These are phyloP conservation scores for Excoecaria agallocha DNA, from an alignment of 345 rosid species.

Conservation along the genomic window DNA sequence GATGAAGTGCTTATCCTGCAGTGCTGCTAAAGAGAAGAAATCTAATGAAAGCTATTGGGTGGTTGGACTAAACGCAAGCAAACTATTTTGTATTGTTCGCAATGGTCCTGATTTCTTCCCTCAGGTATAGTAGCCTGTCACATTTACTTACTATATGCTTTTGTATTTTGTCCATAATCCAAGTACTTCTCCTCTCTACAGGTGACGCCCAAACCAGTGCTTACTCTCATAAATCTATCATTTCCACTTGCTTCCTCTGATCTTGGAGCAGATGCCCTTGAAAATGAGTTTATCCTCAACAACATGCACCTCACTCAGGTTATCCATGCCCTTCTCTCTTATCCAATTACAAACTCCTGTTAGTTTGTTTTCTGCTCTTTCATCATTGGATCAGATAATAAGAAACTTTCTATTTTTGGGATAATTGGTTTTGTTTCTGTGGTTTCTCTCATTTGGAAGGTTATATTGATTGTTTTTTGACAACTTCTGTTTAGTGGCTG, in stretches of 20 bases:
- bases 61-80: slow-evolving; percentile 71
- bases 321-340: not conserved
- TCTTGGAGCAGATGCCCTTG: slow-evolving; percentile 85
- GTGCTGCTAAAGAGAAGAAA: slow-evolving; percentile 62
- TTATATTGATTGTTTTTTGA: slow-evolving; percentile 1
- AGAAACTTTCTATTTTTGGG: not conserved
- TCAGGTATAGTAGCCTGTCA: slow-evolving; percentile 44
- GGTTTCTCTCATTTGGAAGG: not conserved
- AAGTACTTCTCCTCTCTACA: slow-evolving; percentile 29
- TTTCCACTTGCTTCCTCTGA: slow-evolving; percentile 90
- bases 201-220: slow-evolving; percentile 91
- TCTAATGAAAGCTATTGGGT: slow-evolving; percentile 81
- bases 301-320: slow-evolving; percentile 69
- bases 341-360: not conserved
- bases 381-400: not conserved
- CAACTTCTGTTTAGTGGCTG: not conserved
- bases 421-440: slow-evolving; percentile 5
- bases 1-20: slow-evolving; percentile 31
- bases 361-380: not conserved
- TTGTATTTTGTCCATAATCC: slow-evolving; percentile 8
- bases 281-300: slow-evolving; percentile 81
- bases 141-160: slow-evolving; percentile 1
- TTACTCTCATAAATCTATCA: slow-evolving; percentile 60
- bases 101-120: slow-evolving; percentile 68
- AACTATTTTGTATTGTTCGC: slow-evolving; percentile 70